A percentile compares a stretch with the other conserved stretches of the same genome.
Conservation (phyloP, 2,329 filamentous ascomycete genomes). For the Colletotrichum shisoi region DNA sequence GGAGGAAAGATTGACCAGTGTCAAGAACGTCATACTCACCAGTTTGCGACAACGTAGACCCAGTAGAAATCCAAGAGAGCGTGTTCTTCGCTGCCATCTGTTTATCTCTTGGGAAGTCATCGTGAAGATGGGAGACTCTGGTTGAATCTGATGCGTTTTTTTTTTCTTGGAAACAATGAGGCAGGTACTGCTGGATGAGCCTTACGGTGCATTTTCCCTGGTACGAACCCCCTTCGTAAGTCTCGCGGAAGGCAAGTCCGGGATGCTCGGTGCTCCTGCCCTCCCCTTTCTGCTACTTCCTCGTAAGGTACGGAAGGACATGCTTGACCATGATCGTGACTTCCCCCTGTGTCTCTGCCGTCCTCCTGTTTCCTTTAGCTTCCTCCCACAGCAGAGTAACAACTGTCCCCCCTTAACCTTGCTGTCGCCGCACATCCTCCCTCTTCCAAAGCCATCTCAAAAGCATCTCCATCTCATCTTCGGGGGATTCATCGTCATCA, state of each 20-base stretch:
- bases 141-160: background rate
- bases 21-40: background rate
- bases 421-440: too few relatives aligned
- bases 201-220: background rate
- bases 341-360: background rate
- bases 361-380: too few relatives aligned
- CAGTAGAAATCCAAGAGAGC: constrained; percentile 23
- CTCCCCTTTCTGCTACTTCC: background rate
- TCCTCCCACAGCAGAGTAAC: background rate
- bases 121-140: too few relatives aligned
- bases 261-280: background rate
- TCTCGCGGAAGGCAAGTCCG: background rate
- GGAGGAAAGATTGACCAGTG: background rate
- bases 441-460: background rate
- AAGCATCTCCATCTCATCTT: background rate
- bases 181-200: background rate
- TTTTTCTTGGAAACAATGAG: background rate
- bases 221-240: too few relatives aligned
- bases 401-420: too few relatives aligned
- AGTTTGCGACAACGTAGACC: constrained; percentile 19
- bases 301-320: too few relatives aligned
- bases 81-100: constrained; percentile 3
- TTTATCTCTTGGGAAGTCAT: background rate
- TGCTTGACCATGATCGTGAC: background rate
- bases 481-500: background rate